Conservation (phyloP, 331 rosid genomes). For the Saraca asoca region DNA sequence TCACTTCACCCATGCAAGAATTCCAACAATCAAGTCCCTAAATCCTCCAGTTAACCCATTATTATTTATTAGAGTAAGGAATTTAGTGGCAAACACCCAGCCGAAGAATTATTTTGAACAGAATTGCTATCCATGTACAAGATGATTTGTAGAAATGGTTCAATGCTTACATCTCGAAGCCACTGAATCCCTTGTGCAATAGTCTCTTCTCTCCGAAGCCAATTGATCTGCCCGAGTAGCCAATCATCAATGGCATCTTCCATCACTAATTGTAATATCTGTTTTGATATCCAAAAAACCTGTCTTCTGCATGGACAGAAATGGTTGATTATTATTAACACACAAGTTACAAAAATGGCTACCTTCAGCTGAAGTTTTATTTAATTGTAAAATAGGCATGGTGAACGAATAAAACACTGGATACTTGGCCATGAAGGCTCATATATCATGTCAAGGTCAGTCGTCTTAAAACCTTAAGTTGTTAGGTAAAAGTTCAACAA, state of each 20-base stretch:
- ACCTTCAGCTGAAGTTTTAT: neutral
- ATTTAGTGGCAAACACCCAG: neutral
- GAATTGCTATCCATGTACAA: no score
- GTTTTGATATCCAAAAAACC: constrained; percentile 98
- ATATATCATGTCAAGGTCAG: neutral
- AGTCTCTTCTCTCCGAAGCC: constrained; percentile 81
- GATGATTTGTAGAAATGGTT: constrained; percentile 18
- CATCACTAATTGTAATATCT: constrained; percentile 87
- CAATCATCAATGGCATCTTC: constrained; percentile 98
- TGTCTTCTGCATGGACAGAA: constrained; percentile 69
- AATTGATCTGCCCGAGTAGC: constrained; percentile 79
- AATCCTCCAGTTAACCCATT: neutral
- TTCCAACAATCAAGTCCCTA: neutral
- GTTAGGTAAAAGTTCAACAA: no score
- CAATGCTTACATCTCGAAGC: constrained; percentile 86
- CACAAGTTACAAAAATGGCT: constrained; percentile 4
- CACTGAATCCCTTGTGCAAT: constrained; percentile 84
- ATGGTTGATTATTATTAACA: constrained; percentile 28
- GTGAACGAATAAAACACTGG: constrained; percentile 16
- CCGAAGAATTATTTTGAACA: no score
- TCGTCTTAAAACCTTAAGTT: constrained; percentile 12
- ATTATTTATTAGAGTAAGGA: neutral
- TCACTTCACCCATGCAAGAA: neutral
- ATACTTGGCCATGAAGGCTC: constrained; percentile 12
- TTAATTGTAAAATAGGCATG: constrained; percentile 3